These are phyloP conservation scores for Fusarium sp. DNA, from an alignment of 2,329 filamentous ascomycete species.

Conservation along the genomic window DNA sequence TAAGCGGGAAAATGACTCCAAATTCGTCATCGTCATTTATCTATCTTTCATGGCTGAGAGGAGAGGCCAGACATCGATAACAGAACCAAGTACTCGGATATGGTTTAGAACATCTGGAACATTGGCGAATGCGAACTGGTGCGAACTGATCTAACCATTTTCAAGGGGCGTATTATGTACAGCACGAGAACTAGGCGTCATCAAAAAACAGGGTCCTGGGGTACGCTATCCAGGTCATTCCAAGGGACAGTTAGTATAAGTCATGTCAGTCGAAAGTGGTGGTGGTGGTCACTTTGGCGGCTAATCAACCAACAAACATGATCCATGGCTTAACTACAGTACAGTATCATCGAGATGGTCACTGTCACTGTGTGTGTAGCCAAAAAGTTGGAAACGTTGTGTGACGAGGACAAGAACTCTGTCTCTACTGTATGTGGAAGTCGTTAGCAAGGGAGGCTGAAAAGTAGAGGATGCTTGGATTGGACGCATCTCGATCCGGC, in stretches of 20 bases:
- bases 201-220: constrained; percentile 17
- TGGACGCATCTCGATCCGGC: constrained; percentile 41
- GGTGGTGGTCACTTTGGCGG: background rate
- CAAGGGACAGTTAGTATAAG: constrained; percentile 8
- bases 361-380: background rate
- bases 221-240: constrained; percentile 5
- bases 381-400: constrained; percentile 21
- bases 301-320: constrained; percentile 11
- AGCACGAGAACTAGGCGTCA: constrained; percentile 26
- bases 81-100: constrained; percentile 12
- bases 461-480: background rate
- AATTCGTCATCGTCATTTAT: constrained; percentile 8
- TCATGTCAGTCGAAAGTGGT: background rate
- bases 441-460: constrained; percentile 12
- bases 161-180: constrained; percentile 5
- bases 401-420: constrained; percentile 8
- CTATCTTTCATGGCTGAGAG: constrained; percentile 4
- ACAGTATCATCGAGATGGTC: constrained; percentile 10
- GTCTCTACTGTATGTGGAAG: constrained; percentile 4
- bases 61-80: background rate
- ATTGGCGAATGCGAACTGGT: constrained; percentile 19
- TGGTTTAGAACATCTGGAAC: constrained; percentile 31
- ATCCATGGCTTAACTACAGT: no score
- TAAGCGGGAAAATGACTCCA: constrained; percentile 3
- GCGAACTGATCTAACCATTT: constrained; percentile 12